Evolutionary conservation across 768 basidiomycete species (phyloP).

Genomic region (Vishniacozyma victoriae): DNA sequence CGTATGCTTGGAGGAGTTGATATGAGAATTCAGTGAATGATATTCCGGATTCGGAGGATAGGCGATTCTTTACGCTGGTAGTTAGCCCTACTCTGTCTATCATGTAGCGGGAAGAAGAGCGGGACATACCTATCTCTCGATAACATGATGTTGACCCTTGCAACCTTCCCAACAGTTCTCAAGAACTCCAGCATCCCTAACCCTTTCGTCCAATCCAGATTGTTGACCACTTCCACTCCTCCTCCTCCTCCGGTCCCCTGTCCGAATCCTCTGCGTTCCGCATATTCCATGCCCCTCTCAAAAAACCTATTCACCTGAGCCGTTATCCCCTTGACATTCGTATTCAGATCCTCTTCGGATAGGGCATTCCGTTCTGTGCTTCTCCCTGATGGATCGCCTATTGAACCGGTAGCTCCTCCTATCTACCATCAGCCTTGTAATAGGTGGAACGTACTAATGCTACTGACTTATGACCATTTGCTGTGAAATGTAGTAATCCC

Average conservation of each 20-base stretch:
- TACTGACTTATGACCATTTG: conserved; percentile 74
- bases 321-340: conserved; percentile 63
- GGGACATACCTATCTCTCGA: conserved; percentile 71
- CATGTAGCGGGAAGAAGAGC: conserved; percentile 4
- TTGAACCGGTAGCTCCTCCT: conserved; percentile 90
- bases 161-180: conserved; percentile 68
- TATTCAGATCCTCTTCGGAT: conserved; percentile 55
- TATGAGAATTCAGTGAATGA: conserved; percentile 99
- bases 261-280: conserved; percentile 46
- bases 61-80: conserved; percentile 70
- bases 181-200: conserved; percentile 78
- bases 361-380: conserved; percentile 70
- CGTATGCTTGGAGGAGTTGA: conserved; percentile 93
- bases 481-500: conserved; percentile 76
- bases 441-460: conserved; percentile 61
- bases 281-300: conserved; percentile 59
- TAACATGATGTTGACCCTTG: conserved; percentile 83
- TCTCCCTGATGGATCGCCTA: conserved; percentile 93
- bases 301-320: conserved; percentile 70
- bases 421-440: conserved; percentile 55
- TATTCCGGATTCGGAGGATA: conserved; percentile 71
- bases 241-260: conserved; percentile 3
- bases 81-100: background rate
- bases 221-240: conserved; percentile 53
- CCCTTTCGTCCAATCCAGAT: conserved; percentile 70